Evolutionary conservation across 1,284 basidiomycete species (phyloP).

Genomic region (Malassezia japonica): DNA sequence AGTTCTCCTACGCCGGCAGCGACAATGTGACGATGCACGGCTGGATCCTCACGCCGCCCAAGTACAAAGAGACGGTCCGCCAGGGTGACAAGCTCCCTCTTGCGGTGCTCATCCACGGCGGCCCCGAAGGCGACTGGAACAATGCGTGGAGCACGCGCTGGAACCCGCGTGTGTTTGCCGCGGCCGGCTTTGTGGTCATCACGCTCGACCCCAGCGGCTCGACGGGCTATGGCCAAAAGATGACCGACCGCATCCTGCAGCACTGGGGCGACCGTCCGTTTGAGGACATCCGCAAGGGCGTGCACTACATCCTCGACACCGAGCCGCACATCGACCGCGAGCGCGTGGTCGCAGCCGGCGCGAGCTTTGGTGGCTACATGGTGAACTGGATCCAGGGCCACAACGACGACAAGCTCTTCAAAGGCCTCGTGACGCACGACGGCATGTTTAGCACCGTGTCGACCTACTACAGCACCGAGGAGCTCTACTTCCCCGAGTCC

Average conservation of each 20-base stretch:
- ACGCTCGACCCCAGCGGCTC: constrained; percentile 33
- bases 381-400: constrained; percentile 39
- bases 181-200: constrained; percentile 27
- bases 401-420: constrained; percentile 34
- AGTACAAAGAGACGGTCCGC: constrained; percentile 11
- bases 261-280: constrained; percentile 31
- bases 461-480: constrained; percentile 27
- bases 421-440: constrained; percentile 35
- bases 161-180: constrained; percentile 33
- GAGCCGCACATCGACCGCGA: constrained; percentile 17
- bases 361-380: constrained; percentile 29
- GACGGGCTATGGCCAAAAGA: constrained; percentile 30
- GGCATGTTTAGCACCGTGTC: constrained; percentile 25
- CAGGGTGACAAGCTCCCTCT: constrained; percentile 15
- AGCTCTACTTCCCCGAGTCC: constrained; percentile 36
- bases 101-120: constrained; percentile 31
- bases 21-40: constrained; percentile 18
- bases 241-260: constrained; percentile 30
- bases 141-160: constrained; percentile 33
- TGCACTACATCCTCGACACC: constrained; percentile 19
- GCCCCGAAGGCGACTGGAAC: constrained; percentile 34
- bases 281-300: constrained; percentile 23
- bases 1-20: constrained; percentile 20
- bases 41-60: constrained; percentile 23
- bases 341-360: constrained; percentile 30